Base-by-base conservation (phyloP, 2,329 filamentous ascomycete genomes). In the Hypoxylon sp. region DNA sequence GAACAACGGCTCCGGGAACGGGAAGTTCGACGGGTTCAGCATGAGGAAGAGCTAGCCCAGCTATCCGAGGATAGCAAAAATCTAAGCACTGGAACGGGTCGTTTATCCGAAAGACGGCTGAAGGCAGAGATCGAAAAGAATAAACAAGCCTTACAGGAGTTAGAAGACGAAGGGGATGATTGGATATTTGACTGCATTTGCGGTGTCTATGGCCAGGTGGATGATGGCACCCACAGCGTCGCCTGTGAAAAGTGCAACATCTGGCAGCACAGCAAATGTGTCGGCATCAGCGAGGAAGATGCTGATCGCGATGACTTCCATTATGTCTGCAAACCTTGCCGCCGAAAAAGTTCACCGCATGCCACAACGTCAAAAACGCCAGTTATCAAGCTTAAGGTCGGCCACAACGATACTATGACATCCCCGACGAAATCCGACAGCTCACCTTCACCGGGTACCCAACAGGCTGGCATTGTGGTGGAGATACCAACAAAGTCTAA, bases 141-240 rank as follows among this genome's bases (percentile, higher is more conserved):
- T 57, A 87, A 88, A 69, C 86, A 86, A 69, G 89, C 90, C 23
- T 76, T 96, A 7, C 81, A 88, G 61, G 83, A 88, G 45, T 79
- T 96, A 16, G 82, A 80, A 35, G 72, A 77, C 17, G 74, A 85
- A 60, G 90, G 94, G 36, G 89, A 91, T 8, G 84, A 91, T 41
- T 97, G 94, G 94, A 82, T 91, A 27, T 99, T 99, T 63, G 94
- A 99, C 68, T 99, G 94, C 68, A 81, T 90, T 17, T 99, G 94
- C 69, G 93, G 93, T 17, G 81, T 91, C 15, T 87, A 96, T 69
- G 94, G 94, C 15, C 88, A 95, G 63, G 90, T 97, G 51, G 94
- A 99, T 64, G 94, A 97, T 68, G 94, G 94, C 25, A 88, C 90
- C 5, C 92, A 96, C 68, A 96, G 91, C 68, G 86, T 99, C 59